Percentiles rank a stretch among this genome's conserved stretches.
Conservation (phyloP, 2,329 filamentous ascomycete species). For the Cercospora citrullina region DNA sequence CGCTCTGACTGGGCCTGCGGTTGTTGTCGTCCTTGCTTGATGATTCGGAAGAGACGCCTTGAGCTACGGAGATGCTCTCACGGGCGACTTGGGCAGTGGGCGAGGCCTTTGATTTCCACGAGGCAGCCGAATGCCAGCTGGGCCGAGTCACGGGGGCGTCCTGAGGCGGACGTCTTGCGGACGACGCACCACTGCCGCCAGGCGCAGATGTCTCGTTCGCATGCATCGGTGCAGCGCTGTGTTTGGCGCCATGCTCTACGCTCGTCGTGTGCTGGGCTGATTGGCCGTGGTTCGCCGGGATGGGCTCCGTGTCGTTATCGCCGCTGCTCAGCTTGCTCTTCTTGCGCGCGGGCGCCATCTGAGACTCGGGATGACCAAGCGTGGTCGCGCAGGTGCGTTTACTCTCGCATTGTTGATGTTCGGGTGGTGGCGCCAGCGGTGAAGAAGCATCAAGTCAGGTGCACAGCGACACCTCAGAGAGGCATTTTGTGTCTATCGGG, state of each 20-base stretch:
- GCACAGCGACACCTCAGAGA: constrained; percentile 1
- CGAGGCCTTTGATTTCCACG: constrained; percentile 44
- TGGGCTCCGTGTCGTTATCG: constrained; percentile 23
- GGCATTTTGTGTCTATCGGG: constrained; percentile 7
- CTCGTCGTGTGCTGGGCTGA: constrained; percentile 18
- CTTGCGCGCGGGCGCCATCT: constrained; percentile 31
- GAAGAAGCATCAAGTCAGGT: neutral
- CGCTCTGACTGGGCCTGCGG: constrained; percentile 31
- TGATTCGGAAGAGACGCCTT: constrained; percentile 45
- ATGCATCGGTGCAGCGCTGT: neutral
- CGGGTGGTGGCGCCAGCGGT: neutral
- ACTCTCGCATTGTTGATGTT: neutral
- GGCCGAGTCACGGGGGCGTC: constrained; percentile 8
- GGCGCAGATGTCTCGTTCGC: neutral
- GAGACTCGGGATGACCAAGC: neutral
- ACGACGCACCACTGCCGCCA: neutral
- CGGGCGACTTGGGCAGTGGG: constrained; percentile 49
- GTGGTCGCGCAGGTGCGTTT: neutral
- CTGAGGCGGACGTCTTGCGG: neutral
- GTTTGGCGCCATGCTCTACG: constrained; percentile 9
- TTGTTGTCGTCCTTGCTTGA: constrained; percentile 37
- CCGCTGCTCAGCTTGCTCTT: constrained; percentile 27
- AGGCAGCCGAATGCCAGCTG: constrained; percentile 51
- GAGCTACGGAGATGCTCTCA: constrained; percentile 49
- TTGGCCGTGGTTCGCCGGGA: constrained; percentile 16